phyloP scores from a whole-genome alignment of 768 basidiomycete species.

The Rubroboletus satanas region DNA sequence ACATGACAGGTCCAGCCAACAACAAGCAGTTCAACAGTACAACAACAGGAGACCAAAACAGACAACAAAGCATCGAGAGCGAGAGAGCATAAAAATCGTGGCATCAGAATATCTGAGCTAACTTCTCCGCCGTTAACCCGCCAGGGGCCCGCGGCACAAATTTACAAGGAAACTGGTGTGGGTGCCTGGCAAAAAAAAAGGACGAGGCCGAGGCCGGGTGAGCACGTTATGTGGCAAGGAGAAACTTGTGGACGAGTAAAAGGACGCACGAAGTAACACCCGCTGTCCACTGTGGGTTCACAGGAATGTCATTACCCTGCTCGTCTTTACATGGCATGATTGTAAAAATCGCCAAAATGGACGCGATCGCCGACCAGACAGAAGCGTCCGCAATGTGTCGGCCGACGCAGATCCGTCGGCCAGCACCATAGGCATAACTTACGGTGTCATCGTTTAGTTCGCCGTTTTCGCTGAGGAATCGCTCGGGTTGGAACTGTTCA shows the following conservation, averaged over 20 bases:
- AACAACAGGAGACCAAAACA: neutral
- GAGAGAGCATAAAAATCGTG: neutral
- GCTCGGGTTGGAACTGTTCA: slow-evolving; percentile 35
- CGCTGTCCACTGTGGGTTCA: slow-evolving; percentile 21
- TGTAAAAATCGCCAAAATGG: slow-evolving; percentile 34
- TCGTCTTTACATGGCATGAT: slow-evolving; percentile 30
- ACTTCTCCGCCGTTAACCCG: slow-evolving; percentile 15
- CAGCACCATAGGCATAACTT: slow-evolving; percentile 34
- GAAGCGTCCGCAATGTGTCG: slow-evolving; percentile 40
- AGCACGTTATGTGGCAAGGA: neutral
- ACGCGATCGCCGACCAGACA: slow-evolving; percentile 34
- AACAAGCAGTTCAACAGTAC: too few relatives aligned
- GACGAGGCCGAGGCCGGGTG: neutral
- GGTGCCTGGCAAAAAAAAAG: slow-evolving; percentile 15
- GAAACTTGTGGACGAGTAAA: neutral
- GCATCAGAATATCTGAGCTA: slow-evolving; percentile 19
- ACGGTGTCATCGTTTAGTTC: slow-evolving; percentile 29
- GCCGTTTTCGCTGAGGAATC: slow-evolving; percentile 27
- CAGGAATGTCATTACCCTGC: slow-evolving; percentile 21
- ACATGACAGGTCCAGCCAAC: neutral
- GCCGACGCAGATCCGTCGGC: slow-evolving; percentile 40
- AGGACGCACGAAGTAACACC: slow-evolving; percentile 28
- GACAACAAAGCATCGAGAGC: neutral
- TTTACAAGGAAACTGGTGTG: slow-evolving; percentile 22
- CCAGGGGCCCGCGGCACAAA: slow-evolving; percentile 22